Conservation (phyloP, 352 stramenopile species). For the Phytophthora constricta region DNA sequence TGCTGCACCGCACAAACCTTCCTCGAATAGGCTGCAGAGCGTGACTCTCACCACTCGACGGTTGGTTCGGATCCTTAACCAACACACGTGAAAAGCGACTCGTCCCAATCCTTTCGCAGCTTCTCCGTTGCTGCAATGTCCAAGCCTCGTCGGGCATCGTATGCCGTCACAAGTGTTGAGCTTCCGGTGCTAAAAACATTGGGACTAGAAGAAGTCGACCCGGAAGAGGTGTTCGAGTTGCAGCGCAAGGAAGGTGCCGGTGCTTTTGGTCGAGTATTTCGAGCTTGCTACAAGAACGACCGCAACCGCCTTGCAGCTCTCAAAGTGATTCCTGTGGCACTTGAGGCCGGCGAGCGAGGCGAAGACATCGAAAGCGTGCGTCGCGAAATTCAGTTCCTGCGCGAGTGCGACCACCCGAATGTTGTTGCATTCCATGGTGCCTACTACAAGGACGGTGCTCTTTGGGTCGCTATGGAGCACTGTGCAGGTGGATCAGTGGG, state of each 20-base stretch:
- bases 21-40: slow-evolving; percentile 2
- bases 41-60: slow-evolving; percentile 9
- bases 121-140: slow-evolving; percentile 88
- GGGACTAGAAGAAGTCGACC: slow-evolving; percentile 63
- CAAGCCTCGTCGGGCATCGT: slow-evolving; percentile 36
- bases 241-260: slow-evolving; percentile 76
- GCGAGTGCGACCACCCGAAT: slow-evolving; percentile 78
- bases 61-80: slow-evolving; percentile 10
- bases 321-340: slow-evolving; percentile 76
- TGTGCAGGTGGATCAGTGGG: slow-evolving; percentile 84
- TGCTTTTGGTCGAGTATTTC: slow-evolving; percentile 74
- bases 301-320: slow-evolving; percentile 53
- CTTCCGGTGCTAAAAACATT: slow-evolving; percentile 58
- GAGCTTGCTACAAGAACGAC: slow-evolving; percentile 58
- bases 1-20: slow-evolving; percentile 15
- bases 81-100: too few species aligned
- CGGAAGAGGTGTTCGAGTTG: slow-evolving; percentile 75
- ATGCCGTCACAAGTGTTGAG: slow-evolving; percentile 33
- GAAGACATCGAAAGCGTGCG: slow-evolving; percentile 78
- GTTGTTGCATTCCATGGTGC: slow-evolving; percentile 79
- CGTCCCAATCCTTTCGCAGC: slow-evolving; percentile 20
- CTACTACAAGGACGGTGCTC: slow-evolving; percentile 85
- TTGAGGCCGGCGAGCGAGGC: slow-evolving; percentile 65
- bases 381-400: slow-evolving; percentile 75
- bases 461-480: slow-evolving; percentile 92